Base-by-base conservation (phyloP, 2,329 filamentous ascomycete genomes). In the Mycogone perniciosa region DNA sequence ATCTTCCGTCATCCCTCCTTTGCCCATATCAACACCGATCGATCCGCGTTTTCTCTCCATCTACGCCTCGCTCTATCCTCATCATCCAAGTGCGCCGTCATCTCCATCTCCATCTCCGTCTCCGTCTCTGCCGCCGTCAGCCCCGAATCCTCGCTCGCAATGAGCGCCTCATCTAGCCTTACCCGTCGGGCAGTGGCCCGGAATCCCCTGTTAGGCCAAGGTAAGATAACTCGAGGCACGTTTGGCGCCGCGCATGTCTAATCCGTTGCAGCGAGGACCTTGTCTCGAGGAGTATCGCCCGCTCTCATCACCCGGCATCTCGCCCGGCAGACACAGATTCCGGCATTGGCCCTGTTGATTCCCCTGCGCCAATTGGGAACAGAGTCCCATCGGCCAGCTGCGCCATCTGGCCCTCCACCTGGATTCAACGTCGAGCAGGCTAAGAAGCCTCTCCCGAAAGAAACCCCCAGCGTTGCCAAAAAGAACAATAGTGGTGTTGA, bases 361-460 rank as follows among this genome's bases (percentile, higher is more conserved):
- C 80, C 81, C 13, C 63, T 74, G 52, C 77, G 82, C 62, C 67
- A 68, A 60, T 71, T 83, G 60, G 74, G 77, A 43, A 85, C 82
- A 59, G 80, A 84, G 52, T 76, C 79, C 56, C 79, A 82, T 64
- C 72, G 73, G 50, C 67, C 76, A 48, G 71, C 75, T 53, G 65
- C 69, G 34, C 73, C 79, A 46, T 75, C 77, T 49, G 84, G 80
- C 44, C 91, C 89, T 41, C 91, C 91, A 51, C 91, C 90, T 10
- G 91, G 91, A 30, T 96, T 96, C 76, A 91, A 93, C 65, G 76
- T 88, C n/a, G 85, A 92, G 63, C 78, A 89, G 72, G 91, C 91
- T 59, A 92, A 90, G 79, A 92, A 90, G 66, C 88, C 90, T 9
- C 74, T 93, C 44, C 71, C 82, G 2, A 81, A 81, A 62, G 80